Percentiles rank a stretch among this genome's conserved stretches.
Evolutionary conservation across 345 rosid species (phyloP).

Genomic region (Clausena lansium): DNA sequence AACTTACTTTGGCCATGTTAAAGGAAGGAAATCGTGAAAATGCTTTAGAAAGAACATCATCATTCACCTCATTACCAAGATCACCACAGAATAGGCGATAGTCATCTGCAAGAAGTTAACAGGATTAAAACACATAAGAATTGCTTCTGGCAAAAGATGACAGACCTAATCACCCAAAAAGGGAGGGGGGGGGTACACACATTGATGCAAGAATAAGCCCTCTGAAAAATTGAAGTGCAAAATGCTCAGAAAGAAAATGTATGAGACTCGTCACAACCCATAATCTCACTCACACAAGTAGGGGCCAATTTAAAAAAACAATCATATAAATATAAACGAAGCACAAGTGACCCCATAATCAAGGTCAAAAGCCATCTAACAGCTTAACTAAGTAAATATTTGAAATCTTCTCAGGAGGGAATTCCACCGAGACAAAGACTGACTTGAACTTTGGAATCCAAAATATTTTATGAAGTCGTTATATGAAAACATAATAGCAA

Average conservation of each 20-base stretch:
- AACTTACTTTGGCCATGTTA: conserved; percentile 88
- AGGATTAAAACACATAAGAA: neutral
- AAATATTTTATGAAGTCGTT: neutral
- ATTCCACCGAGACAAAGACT: neutral
- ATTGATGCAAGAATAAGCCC: neutral
- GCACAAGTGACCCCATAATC: neutral
- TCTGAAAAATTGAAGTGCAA: neutral
- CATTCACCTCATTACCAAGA: conserved; percentile 99
- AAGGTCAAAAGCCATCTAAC: neutral
- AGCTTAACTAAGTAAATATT: neutral
- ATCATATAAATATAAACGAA: neutral
- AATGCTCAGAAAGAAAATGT: conserved; percentile 4
- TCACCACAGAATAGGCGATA: conserved; percentile 94
- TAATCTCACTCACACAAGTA: neutral
- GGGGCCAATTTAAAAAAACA: neutral
- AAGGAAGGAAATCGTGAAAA: conserved; percentile 93
- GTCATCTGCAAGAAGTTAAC: conserved; percentile 62
- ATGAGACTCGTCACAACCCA: neutral
- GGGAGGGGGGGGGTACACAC: neutral
- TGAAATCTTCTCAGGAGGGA: neutral
- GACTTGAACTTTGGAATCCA: neutral
- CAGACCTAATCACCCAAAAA: neutral
- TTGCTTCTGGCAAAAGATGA: neutral
- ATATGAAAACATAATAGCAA: neutral
- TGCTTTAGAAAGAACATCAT: conserved; percentile 97